phyloP scores from a whole-genome alignment of 345 rosid species.

The Clausena lansium region DNA sequence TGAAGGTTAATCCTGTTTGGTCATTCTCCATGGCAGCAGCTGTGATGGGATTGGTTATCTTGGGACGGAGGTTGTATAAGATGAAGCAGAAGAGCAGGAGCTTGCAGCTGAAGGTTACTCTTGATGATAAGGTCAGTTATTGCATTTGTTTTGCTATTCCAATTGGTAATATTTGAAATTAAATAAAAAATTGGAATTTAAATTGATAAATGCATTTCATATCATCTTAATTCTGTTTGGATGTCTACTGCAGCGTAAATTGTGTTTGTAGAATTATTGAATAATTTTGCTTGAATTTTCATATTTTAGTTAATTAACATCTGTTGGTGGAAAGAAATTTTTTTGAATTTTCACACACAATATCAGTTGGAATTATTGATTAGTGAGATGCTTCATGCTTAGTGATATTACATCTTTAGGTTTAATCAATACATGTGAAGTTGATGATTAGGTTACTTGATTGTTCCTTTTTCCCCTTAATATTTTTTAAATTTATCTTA shows the following conservation, averaged over 20 bases:
- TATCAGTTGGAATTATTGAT: background rate
- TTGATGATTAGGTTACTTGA: background rate
- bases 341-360: background rate
- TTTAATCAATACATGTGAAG: background rate
- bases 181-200: background rate
- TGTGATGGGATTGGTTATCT: slow-evolving; percentile 68
- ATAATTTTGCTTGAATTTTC: background rate
- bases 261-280: background rate
- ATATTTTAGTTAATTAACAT: background rate
- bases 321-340: background rate
- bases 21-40: slow-evolving; percentile 92
- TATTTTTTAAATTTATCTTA: background rate
- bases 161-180: slow-evolving; percentile 7
- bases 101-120: slow-evolving; percentile 78
- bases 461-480: background rate
- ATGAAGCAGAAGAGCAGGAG: slow-evolving; percentile 70
- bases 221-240: background rate
- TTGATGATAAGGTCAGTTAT: slow-evolving; percentile 80
- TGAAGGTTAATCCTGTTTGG: slow-evolving; percentile 80
- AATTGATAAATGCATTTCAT: background rate
- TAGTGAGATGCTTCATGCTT: background rate
- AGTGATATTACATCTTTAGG: background rate
- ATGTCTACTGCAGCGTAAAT: background rate
- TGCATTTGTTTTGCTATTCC: slow-evolving; percentile 11
- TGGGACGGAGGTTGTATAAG: slow-evolving; percentile 76